A percentile compares a stretch with the other conserved stretches of the same genome.
phyloP scores from a whole-genome alignment of 768 basidiomycete genomes.

The Postia placenta region DNA sequence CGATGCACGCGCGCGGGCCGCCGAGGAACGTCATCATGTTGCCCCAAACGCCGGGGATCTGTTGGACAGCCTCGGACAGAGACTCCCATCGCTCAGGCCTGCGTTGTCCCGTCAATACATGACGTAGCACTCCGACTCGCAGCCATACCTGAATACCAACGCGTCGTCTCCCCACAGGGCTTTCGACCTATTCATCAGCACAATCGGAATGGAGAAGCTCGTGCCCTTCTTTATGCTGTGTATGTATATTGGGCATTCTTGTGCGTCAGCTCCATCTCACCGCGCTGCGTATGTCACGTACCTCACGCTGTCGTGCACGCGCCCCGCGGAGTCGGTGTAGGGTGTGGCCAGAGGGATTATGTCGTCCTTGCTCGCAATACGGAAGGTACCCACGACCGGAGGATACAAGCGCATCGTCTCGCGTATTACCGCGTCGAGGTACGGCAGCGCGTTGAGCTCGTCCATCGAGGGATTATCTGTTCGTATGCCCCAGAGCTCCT shows the following conservation, averaged over 20 bases:
- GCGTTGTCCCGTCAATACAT: no score
- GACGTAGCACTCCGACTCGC: no score
- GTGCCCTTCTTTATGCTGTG: slow-evolving; percentile 20
- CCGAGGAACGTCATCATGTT: slow-evolving; percentile 57
- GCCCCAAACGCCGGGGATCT: slow-evolving; percentile 55
- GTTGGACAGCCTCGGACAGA: slow-evolving; percentile 33
- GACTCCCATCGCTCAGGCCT: slow-evolving; percentile 61
- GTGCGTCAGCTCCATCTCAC: neutral
- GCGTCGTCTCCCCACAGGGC: no score
- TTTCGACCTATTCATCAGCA: slow-evolving; percentile 43
- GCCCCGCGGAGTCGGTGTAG: slow-evolving; percentile 16
- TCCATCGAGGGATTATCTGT: slow-evolving; percentile 57
- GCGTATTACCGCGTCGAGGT: slow-evolving; percentile 58
- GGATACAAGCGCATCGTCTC: slow-evolving; percentile 54
- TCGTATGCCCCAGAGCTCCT: slow-evolving; percentile 30
- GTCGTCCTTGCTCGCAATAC: slow-evolving; percentile 39
- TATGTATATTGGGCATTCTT: neutral
- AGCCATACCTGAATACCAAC: slow-evolving; percentile 59
- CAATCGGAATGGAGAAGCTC: slow-evolving; percentile 41
- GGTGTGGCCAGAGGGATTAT: slow-evolving; percentile 43
- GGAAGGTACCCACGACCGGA: slow-evolving; percentile 42
- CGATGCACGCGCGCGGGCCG: no score
- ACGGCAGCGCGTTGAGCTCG: slow-evolving; percentile 56
- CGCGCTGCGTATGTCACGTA: slow-evolving; percentile 18
- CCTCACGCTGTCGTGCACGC: slow-evolving; percentile 14